Evolutionary conservation across 2,329 filamentous ascomycete species (phyloP).

Genomic region (Venturia oleaginea): DNA sequence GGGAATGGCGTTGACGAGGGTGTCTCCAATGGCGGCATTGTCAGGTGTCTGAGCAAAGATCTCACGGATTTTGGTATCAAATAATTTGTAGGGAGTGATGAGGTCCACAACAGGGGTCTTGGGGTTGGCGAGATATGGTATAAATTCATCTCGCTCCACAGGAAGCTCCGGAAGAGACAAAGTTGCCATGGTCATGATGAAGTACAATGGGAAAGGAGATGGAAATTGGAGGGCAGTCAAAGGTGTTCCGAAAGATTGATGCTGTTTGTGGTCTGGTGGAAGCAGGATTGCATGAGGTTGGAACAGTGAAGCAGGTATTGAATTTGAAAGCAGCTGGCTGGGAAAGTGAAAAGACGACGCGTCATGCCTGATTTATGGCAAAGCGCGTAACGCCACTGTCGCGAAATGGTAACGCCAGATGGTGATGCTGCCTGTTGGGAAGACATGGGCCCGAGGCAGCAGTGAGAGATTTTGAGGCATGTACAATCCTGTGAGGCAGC

Average conservation of each 20-base stretch:
- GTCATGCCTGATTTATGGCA: neutral
- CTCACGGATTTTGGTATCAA: constrained; percentile 57
- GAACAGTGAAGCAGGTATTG: neutral
- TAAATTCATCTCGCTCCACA: neutral
- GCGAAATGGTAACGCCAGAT: neutral
- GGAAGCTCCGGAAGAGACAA: neutral
- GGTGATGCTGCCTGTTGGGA: neutral
- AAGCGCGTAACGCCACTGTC: neutral
- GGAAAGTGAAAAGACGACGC: neutral
- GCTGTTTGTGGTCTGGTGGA: neutral
- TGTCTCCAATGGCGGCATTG: constrained; percentile 27
- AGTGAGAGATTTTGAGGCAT: neutral
- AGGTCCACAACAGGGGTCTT: constrained; percentile 44
- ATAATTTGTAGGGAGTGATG: constrained; percentile 56
- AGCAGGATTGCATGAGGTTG: neutral
- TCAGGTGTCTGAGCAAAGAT: constrained; percentile 59
- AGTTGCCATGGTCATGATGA: neutral
- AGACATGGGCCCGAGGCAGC: neutral
- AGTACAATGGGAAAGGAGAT: neutral
- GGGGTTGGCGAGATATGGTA: neutral
- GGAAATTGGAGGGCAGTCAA: neutral
- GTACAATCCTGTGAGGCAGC: neutral
- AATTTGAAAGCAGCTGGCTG: neutral
- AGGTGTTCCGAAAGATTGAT: neutral
- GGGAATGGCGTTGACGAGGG: constrained; percentile 54